Base-by-base conservation (phyloP, 768 basidiomycete species). In the Boletellus ananas region DNA sequence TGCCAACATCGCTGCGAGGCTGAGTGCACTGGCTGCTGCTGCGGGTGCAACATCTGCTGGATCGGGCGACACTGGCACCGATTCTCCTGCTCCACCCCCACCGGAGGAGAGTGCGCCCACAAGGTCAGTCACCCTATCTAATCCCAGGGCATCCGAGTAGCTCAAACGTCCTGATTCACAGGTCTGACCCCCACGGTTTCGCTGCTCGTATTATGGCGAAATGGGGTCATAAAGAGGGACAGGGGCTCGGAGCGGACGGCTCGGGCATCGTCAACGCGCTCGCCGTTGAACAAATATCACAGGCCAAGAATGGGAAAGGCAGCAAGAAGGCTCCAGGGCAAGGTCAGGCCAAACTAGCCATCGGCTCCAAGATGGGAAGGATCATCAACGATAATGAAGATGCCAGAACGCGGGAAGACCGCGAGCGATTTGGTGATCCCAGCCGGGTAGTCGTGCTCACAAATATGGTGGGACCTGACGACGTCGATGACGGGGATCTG, bases 221-320 rank as follows among this genome's bases (percentile, higher is more conserved):
- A 71, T 94, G 89, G 90, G 94, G 94, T 0, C 92, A 96, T 65
- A 88, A 90, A 64, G 90, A 91, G 65, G 95, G 95, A 1, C 85
- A 93, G 69, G 94, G 94, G 10, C 77, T 97, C 1, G 95, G 95
- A 31, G 85, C 79, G 0, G 83, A 89, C 51, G 89, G 84, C 8
- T 77, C 79, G 2, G 94, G 94, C 2, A 94, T 98, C 39, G 82
- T 94, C 38, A 88, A 94, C 50, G 92, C 94, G 6, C 78, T 97
- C 4, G 79, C 84, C 0, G 87, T 95, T 18, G 89, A 94, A 62
- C 85, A 87, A 47, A 56, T 75, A 50, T 72, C 53, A 23, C 60
- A 66, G 18, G 60, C 65, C 21, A 74, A 71, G 50, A 49, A 51
- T 35, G 63, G 61, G 34, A 79, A 78, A 56, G 61, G 61, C 35